Conservation (phyloP, 805 yeast species). For the Kluyveromyces nonfermentans region DNA sequence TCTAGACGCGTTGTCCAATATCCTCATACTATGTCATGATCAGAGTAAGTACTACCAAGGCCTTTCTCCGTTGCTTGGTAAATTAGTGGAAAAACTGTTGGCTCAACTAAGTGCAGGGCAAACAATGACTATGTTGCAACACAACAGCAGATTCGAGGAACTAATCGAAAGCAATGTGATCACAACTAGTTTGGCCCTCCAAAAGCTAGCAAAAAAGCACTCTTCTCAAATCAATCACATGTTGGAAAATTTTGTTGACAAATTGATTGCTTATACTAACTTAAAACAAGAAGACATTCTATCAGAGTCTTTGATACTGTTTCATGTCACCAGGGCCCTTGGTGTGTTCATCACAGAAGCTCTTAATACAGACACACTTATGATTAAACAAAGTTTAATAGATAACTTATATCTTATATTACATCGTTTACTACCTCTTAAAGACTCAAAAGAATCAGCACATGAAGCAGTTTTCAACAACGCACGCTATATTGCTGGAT, state of each 20-base stretch:
- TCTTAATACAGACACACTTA: slow-evolving; percentile 7
- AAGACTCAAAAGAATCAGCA: slow-evolving; percentile 14
- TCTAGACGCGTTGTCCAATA: slow-evolving; percentile 6
- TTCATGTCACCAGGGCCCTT: slow-evolving; percentile 24
- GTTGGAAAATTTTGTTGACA: background rate
- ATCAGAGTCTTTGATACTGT: slow-evolving; percentile 7
- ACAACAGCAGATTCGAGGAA: slow-evolving; percentile 5
- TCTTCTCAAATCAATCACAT: background rate
- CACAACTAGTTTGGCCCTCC: slow-evolving; percentile 19
- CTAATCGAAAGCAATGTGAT: slow-evolving; percentile 17
- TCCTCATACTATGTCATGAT: slow-evolving; percentile 17
- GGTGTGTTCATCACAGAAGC: slow-evolving; percentile 21
- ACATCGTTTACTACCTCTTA: slow-evolving; percentile 10
- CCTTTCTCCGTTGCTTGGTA: slow-evolving; percentile 15
- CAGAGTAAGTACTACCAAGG: slow-evolving; percentile 21
- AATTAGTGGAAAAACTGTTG: slow-evolving; percentile 19
- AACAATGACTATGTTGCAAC: slow-evolving; percentile 2
- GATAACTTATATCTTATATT: slow-evolving; percentile 6
- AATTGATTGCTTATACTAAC: background rate
- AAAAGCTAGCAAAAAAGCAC: slow-evolving; percentile 16
- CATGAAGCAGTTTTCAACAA: slow-evolving; percentile 23
- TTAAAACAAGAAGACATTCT: background rate
- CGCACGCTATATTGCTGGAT: slow-evolving; percentile 24
- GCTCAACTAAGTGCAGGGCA: slow-evolving; percentile 20
- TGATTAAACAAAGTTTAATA: slow-evolving; percentile 8